Evolutionary conservation across 2,329 filamentous ascomycete species (phyloP).

Genomic region (Trichoderma breve): DNA sequence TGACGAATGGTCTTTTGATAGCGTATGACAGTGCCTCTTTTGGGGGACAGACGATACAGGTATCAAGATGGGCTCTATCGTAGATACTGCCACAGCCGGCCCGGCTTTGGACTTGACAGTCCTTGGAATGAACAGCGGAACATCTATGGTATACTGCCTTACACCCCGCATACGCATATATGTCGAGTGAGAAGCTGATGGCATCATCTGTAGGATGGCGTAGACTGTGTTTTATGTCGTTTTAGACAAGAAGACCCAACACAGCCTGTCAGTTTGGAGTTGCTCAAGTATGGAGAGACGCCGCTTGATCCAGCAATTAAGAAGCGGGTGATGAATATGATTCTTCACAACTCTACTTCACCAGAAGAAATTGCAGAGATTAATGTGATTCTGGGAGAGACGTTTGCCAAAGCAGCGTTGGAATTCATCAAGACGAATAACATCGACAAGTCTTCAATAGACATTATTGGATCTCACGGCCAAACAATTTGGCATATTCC

Average conservation of each 20-base stretch:
- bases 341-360: slow-evolving; percentile 16
- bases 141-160: slow-evolving; percentile 14
- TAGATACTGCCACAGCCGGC: background rate
- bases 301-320: slow-evolving; percentile 17
- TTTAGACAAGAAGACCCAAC: slow-evolving; percentile 17
- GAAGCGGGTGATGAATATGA: slow-evolving; percentile 19
- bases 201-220: slow-evolving; percentile 10
- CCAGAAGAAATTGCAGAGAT: slow-evolving; percentile 20
- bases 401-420: slow-evolving; percentile 16
- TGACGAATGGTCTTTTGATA: background rate
- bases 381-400: slow-evolving; percentile 20
- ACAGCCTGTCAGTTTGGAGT: slow-evolving; percentile 18
- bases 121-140: slow-evolving; percentile 21
- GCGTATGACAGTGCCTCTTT: background rate
- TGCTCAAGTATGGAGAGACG: slow-evolving; percentile 22
- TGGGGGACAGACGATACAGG: background rate
- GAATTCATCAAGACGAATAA: slow-evolving; percentile 15
- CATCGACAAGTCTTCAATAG: slow-evolving; percentile 38
- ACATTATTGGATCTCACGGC: slow-evolving; percentile 55
- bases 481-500: slow-evolving; percentile 57
- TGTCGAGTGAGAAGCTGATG: background rate
- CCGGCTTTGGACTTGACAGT: slow-evolving; percentile 17
- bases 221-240: slow-evolving; percentile 20
- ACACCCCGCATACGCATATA: too few species aligned
- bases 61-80: slow-evolving; percentile 5